Evolutionary conservation across 768 basidiomycete genomes (phyloP).

Genomic region (Boletus edulis): DNA sequence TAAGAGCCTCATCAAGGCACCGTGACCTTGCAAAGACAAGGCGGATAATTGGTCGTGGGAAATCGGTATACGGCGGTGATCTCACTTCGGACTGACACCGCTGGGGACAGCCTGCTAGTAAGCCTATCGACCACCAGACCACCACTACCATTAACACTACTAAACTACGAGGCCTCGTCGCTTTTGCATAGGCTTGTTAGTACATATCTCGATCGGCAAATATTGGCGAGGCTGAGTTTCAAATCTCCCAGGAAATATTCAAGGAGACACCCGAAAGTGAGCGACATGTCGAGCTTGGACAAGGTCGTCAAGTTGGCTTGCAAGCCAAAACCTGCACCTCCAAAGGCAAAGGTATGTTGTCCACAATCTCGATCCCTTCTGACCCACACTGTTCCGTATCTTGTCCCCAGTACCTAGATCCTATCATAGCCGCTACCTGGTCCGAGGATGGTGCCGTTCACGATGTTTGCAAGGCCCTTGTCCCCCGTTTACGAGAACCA

Average conservation of each 20-base stretch:
- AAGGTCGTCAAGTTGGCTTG: conserved; percentile 96
- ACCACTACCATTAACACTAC: no score
- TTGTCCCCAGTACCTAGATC: conserved; percentile 80
- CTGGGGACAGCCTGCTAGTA: no score
- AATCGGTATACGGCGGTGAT: no score
- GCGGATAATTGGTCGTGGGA: no score
- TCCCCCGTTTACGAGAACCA: conserved; percentile 83
- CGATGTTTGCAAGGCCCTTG: conserved; percentile 89
- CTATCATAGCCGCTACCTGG: conserved; percentile 96
- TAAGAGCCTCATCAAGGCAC: no score
- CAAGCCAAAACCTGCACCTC: conserved; percentile 94
- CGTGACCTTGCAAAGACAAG: no score
- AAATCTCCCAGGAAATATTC: conserved; percentile 15
- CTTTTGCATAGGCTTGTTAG: no score
- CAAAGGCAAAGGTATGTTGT: conserved; percentile 82
- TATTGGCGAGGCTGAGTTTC: conserved; percentile 25
- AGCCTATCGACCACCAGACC: no score
- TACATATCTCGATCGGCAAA: no score
- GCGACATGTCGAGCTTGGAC: conserved; percentile 72
- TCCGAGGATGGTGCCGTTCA: conserved; percentile 90
- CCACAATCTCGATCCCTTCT: not conserved
- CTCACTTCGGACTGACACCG: no score
- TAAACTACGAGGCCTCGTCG: no score
- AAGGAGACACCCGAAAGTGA: conserved; percentile 1
- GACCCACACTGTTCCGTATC: not conserved